Conservation (phyloP, 2,329 filamentous ascomycete genomes). For the Venturia aucupariae region DNA sequence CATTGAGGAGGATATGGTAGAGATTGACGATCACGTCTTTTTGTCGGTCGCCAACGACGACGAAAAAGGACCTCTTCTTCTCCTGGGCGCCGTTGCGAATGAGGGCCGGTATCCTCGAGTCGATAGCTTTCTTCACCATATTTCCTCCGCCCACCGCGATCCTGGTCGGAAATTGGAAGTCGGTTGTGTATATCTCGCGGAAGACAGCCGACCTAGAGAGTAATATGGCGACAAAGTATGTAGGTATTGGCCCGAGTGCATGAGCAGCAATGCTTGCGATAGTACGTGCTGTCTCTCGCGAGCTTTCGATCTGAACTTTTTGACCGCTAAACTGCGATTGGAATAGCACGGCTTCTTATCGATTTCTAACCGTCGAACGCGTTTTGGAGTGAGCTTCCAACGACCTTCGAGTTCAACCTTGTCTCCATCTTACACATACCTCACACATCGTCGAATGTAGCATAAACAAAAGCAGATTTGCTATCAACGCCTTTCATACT, state of each 20-base stretch:
- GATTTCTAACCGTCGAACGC: neutral
- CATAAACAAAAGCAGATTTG: neutral
- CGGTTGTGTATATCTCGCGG: neutral
- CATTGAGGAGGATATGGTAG: slow-evolving; percentile 85
- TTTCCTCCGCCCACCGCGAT: slow-evolving; percentile 2
- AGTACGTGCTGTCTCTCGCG: neutral
- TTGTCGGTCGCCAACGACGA: slow-evolving; percentile 84
- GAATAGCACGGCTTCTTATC: neutral
- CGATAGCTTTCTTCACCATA: slow-evolving; percentile 14
- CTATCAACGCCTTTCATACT: neutral
- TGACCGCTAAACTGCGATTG: neutral
- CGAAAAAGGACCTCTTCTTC: slow-evolving; percentile 97
- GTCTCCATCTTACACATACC: neutral
- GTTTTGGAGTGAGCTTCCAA: no score
- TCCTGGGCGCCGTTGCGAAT: slow-evolving; percentile 88
- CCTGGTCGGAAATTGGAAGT: neutral
- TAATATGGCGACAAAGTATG: neutral
- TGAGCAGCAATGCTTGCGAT: neutral
- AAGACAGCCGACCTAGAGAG: neutral
- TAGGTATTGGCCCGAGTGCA: neutral
- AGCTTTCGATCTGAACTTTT: neutral
- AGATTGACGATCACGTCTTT: slow-evolving; percentile 96
- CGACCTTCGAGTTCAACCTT: neutral
- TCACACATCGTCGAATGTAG: neutral
- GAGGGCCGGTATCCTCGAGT: slow-evolving; percentile 41